These are phyloP conservation scores for Colletotrichum sublineola DNA, from an alignment of 2,329 filamentous ascomycete genomes.

Conservation along the genomic window DNA sequence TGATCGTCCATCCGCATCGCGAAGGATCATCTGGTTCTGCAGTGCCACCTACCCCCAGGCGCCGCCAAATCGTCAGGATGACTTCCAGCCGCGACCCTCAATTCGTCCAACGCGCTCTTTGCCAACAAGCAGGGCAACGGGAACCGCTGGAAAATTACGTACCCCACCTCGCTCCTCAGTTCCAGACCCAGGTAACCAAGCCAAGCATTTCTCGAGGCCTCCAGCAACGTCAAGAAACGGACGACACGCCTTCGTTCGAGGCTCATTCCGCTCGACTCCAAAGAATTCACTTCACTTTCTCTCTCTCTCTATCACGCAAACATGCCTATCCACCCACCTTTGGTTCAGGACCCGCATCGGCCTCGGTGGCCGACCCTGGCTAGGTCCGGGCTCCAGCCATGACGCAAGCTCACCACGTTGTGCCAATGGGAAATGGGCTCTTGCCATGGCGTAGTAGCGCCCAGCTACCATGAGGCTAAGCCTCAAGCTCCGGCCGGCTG, in stretches of 20 bases:
- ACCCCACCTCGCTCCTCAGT: background rate
- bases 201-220: slow-evolving; percentile 41
- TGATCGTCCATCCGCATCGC: slow-evolving; percentile 8
- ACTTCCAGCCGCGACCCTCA: background rate
- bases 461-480: slow-evolving; percentile 24
- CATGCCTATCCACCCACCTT: slow-evolving; percentile 17
- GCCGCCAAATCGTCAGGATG: slow-evolving; percentile 8
- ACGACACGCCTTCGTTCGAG: background rate
- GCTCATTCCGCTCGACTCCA: slow-evolving; percentile 14
- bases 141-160: background rate
- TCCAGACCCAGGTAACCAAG: slow-evolving; percentile 19
- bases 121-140: background rate
- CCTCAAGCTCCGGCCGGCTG: slow-evolving; percentile 32
- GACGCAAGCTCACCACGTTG: slow-evolving; percentile 31
- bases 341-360: slow-evolving; percentile 14
- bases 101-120: background rate
- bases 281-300: background rate
- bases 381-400: slow-evolving; percentile 4
- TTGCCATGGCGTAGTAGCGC: slow-evolving; percentile 1
- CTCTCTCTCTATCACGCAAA: slow-evolving; percentile 11
- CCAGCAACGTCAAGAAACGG: slow-evolving; percentile 13
- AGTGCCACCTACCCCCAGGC: slow-evolving; percentile 21
- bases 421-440: background rate
- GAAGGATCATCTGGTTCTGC: slow-evolving; percentile 31
- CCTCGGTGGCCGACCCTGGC: slow-evolving; percentile 23